Conservation (phyloP, 306 rosid species). For the Vicia faba region DNA sequence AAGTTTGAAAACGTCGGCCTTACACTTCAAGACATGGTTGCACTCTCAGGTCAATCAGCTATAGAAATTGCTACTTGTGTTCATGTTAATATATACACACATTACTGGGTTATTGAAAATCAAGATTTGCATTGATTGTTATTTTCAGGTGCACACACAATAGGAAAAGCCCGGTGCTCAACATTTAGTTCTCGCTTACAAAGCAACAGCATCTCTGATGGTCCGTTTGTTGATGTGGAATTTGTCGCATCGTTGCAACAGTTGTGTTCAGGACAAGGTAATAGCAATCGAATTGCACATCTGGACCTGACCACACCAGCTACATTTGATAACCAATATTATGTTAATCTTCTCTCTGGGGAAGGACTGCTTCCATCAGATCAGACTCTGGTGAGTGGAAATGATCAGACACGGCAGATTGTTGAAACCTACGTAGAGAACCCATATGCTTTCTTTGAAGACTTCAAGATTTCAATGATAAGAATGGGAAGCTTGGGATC, state of each 20-base stretch:
- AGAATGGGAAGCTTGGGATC: conserved; percentile 71
- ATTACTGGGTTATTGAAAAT: not conserved
- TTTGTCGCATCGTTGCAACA: conserved; percentile 64
- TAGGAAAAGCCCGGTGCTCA: conserved; percentile 82
- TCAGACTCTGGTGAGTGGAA: conserved; percentile 50
- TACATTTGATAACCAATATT: conserved; percentile 84
- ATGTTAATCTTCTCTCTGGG: conserved; percentile 65
- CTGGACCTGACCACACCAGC: conserved; percentile 77
- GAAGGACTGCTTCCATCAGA: conserved; percentile 84
- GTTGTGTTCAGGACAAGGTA: conserved; percentile 54
- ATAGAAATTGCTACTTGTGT: not conserved
- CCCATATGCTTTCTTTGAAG: conserved; percentile 55
- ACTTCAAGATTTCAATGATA: conserved; percentile 69
- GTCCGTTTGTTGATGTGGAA: conserved; percentile 38
- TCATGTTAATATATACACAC: not conserved
- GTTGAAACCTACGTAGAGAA: conserved; percentile 60
- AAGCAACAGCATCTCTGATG: conserved; percentile 25
- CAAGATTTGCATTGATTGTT: not conserved
- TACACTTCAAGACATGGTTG: conserved; percentile 67
- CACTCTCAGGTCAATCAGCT: conserved; percentile 66
- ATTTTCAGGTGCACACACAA: conserved; percentile 73
- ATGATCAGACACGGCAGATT: conserved; percentile 58
- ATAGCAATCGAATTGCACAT: conserved; percentile 42
- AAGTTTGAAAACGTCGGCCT: conserved; percentile 75
- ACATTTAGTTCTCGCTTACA: conserved; percentile 64